Conservation (phyloP, 495 filamentous ascomycete genomes). For the Aspergillus ostianus region DNA sequence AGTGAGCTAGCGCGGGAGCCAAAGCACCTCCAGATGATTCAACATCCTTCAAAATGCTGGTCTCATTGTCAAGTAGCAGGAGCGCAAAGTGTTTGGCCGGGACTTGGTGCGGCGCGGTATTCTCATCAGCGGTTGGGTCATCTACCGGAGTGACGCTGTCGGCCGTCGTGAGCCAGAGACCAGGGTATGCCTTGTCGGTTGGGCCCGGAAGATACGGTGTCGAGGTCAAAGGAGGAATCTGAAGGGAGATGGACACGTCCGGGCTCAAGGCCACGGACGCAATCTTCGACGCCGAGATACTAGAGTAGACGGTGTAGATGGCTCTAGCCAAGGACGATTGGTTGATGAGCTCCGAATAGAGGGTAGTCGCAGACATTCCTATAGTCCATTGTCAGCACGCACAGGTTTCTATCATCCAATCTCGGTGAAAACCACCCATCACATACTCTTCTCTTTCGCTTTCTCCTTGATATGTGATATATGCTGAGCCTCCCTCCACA, state of each 20-base stretch:
- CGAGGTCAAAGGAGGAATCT: conserved; percentile 79
- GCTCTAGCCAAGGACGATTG: conserved; percentile 79
- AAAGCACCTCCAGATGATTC: conserved; percentile 70
- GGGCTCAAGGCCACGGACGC: conserved; percentile 64
- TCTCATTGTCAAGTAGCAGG: conserved; percentile 79
- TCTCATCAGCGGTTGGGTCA: conserved; percentile 57
- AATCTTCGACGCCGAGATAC: conserved; percentile 79
- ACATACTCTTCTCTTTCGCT: conserved; percentile 70
- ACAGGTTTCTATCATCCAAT: conserved; percentile 4
- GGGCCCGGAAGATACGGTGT: conserved; percentile 69
- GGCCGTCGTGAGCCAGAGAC: conserved; percentile 82
- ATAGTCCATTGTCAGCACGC: conserved; percentile 7
- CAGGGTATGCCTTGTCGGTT: conserved; percentile 61
- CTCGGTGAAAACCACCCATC: neutral
- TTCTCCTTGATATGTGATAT: conserved; percentile 77
- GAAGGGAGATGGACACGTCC: conserved; percentile 69
- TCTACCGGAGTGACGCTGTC: conserved; percentile 67
- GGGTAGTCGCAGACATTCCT: conserved; percentile 39
- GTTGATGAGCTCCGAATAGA: conserved; percentile 61
- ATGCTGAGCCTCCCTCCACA: conserved; percentile 79
- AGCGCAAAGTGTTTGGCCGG: conserved; percentile 84
- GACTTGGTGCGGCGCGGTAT: conserved; percentile 50
- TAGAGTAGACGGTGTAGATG: conserved; percentile 75
- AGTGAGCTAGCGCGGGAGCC: conserved; percentile 71
- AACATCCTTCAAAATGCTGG: conserved; percentile 80